phyloP scores from a whole-genome alignment of 2,329 filamentous ascomycete genomes.

The Fusarium mundagurra region DNA sequence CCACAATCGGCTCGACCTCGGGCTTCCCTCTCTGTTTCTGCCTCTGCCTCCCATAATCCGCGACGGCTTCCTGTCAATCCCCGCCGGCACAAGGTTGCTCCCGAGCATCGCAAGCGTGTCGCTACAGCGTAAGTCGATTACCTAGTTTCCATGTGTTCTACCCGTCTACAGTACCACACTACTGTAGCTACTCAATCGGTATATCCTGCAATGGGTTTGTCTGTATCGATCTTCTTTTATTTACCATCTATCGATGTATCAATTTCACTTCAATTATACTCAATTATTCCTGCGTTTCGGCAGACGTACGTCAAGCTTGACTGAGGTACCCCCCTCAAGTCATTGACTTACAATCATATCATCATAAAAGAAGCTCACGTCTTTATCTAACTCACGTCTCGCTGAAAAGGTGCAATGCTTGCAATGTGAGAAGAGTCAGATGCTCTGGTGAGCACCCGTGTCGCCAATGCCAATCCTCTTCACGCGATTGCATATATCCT shows the following conservation, averaged over 20 bases:
- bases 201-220: background rate
- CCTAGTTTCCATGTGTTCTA: conserved; percentile 5
- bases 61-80: conserved; percentile 61
- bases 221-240: background rate
- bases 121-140: conserved; percentile 57
- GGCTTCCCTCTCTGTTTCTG: conserved; percentile 25
- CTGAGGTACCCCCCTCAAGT: background rate
- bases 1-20: conserved; percentile 19
- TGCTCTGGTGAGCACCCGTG: conserved; percentile 63
- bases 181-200: background rate
- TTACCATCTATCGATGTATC: background rate
- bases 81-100: conserved; percentile 58
- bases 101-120: conserved; percentile 59
- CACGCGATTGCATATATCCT: conserved; percentile 60
- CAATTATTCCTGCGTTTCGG: background rate
- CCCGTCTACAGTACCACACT: background rate
- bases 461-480: conserved; percentile 54
- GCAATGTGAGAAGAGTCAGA: conserved; percentile 62
- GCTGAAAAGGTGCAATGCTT: conserved; percentile 59
- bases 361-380: background rate
- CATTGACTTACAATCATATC: background rate
- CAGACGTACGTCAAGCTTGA: background rate
- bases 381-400: conserved; percentile 20
- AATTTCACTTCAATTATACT: background rate
- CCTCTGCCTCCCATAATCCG: conserved; percentile 29